Base-by-base conservation (phyloP, 495 filamentous ascomycete genomes). In the Annulohypoxylon bovei region DNA sequence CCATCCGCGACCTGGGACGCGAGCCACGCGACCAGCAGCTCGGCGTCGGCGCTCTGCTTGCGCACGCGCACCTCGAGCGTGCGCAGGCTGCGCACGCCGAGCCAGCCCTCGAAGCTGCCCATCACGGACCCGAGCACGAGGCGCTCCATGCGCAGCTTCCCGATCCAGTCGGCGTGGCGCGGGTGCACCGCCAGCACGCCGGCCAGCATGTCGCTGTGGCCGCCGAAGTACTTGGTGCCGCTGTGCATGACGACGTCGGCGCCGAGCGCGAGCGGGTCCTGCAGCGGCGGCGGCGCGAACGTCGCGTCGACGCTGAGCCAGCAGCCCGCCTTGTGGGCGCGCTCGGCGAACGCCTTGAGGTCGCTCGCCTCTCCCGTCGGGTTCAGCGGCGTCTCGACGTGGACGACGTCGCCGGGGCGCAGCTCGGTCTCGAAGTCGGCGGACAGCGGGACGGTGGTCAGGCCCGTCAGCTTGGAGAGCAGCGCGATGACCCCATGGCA, bases 151-250 rank as follows among this genome's bases (percentile, higher is more conserved):
- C 78, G 78, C 63, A 99, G 75, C 47, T 79, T 79, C 4, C 77
- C 71, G 22, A 85, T 79, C 90, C 88, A 90, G 1, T 84, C 84
- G 46, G 87, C 87, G 6, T 83, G 90, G 16, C 92, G 78, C 3
- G 75, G 75, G 42, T 81, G 80, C 5, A 91, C 87, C 0, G 87
- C 90, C 18, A 98, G 82, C 18, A 97, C 90, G 11, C 95, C 95
- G 71, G 91, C 92, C 0, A 99, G 87, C 79, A 98, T 81, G 79
- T 99, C 95, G 67, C 88, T 91, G 80, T 99, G 95, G 0, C 95
- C 95, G 18, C 95, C 95, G 63, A 99, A 86, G 77, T 97, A 99
- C 84, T 99, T 99, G 7, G 94, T 95, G 11, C 93, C 95, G 22
- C 85, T 89, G 78, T 99, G 95, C 91, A 98, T 91, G 20, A 97